A percentile compares a stretch with the other conserved stretches of the same genome.
phyloP scores from a whole-genome alignment of 306 rosid genomes.

The Fragaria iinumae region DNA sequence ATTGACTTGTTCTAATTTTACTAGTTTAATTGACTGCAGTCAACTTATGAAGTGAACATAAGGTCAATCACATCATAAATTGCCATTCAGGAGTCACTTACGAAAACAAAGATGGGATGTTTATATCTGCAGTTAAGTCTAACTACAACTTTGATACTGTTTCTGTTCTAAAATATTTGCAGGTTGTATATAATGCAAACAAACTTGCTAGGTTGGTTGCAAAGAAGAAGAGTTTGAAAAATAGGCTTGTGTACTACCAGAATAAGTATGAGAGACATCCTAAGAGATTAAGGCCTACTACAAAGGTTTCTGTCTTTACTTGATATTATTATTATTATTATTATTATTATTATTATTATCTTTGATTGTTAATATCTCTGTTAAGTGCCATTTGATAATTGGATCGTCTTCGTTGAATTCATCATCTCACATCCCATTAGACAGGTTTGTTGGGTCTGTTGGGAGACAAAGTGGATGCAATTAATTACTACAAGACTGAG shows the following conservation, averaged over 20 bases:
- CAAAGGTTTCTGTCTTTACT: constrained; percentile 66
- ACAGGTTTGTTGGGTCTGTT: constrained; percentile 69
- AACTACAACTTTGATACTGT: background rate
- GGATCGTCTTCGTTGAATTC: constrained; percentile 25
- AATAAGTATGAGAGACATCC: constrained; percentile 71
- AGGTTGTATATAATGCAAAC: constrained; percentile 86
- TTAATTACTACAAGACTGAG: constrained; percentile 47
- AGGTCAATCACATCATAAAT: background rate
- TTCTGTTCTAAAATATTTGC: background rate
- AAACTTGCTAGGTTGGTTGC: constrained; percentile 65
- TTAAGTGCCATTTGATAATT: background rate
- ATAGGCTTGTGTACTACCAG: constrained; percentile 72
- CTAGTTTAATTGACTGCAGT: background rate
- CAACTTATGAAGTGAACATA: background rate
- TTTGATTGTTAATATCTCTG: background rate
- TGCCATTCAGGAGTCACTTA: background rate
- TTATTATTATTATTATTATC: background rate
- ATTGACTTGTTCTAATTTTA: background rate
- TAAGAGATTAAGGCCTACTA: constrained; percentile 43
- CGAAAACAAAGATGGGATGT: background rate
- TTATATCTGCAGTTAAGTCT: background rate
- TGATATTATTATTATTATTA: background rate
- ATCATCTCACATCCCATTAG: constrained; percentile 51
- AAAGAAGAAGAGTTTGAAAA: constrained; percentile 49
- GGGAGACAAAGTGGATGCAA: constrained; percentile 71